A percentile compares a stretch with the other conserved stretches of the same genome.
phyloP scores from a whole-genome alignment of 73 alveolate genomes.

The Paramecium caudatum region DNA sequence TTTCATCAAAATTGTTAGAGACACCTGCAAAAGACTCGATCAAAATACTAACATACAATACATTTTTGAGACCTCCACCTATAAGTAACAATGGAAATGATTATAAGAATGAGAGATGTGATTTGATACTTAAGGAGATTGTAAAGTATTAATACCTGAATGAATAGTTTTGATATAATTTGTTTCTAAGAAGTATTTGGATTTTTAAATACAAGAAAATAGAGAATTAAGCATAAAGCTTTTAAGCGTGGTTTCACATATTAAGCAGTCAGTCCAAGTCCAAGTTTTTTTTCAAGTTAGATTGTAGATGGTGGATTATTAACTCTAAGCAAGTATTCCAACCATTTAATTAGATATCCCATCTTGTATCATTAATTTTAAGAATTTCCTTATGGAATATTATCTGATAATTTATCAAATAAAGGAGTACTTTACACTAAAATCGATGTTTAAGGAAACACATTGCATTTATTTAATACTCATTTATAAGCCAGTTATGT shows the following conservation, averaged over 20 bases:
- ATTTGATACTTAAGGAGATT: constrained; percentile 69
- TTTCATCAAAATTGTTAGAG: background rate
- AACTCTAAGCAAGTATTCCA: constrained; percentile 80
- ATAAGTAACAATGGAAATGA: constrained; percentile 87
- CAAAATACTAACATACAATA: constrained; percentile 87
- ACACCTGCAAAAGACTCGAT: constrained; percentile 60
- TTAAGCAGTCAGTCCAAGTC: constrained; percentile 84
- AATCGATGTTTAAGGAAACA: constrained; percentile 79
- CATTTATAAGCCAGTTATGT: constrained; percentile 94
- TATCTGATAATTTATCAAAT: constrained; percentile 85
- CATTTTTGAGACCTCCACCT: constrained; percentile 95
- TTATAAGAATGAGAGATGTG: constrained; percentile 89
- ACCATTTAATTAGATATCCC: constrained; percentile 77
- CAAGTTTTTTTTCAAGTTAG: constrained; percentile 89
- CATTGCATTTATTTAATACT: constrained; percentile 89
- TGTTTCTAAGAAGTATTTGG: constrained; percentile 95
- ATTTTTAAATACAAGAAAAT: constrained; percentile 86
- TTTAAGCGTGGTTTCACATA: constrained; percentile 86
- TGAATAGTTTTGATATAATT: constrained; percentile 82
- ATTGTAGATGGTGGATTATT: constrained; percentile 95
- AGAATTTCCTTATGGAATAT: constrained; percentile 85
- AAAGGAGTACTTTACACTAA: constrained; percentile 94
- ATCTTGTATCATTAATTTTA: constrained; percentile 82
- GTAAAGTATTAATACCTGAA: constrained; percentile 73
- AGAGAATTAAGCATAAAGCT: constrained; percentile 86